phyloP scores from a whole-genome alignment of 2,329 filamentous ascomycete genomes.

The Neurospora crassa region DNA sequence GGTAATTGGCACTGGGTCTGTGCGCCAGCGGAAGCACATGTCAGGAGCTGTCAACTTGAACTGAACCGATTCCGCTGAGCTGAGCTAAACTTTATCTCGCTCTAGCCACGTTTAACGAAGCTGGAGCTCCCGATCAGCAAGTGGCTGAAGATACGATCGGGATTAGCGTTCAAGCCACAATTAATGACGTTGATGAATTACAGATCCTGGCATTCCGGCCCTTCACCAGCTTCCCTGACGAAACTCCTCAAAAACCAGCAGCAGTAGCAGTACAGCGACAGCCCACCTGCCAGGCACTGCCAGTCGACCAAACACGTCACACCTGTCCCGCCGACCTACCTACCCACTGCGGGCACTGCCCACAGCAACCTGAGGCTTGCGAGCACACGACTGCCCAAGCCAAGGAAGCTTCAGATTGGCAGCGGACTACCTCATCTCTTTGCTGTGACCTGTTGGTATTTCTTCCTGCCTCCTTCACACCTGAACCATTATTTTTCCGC shows the following conservation, averaged over 20 bases:
- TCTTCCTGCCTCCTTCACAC: constrained; percentile 3
- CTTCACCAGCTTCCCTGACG: neutral
- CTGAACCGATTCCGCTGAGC: too few species aligned
- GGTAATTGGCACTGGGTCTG: neutral
- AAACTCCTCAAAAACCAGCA: neutral
- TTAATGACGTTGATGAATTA: constrained; percentile 19
- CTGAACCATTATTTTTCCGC: neutral
- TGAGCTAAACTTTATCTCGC: neutral
- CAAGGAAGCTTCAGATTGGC: constrained; percentile 1
- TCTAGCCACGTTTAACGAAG: neutral
- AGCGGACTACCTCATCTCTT: neutral
- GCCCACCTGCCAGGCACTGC: constrained; percentile 7
- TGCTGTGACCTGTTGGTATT: neutral
- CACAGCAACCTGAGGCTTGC: neutral
- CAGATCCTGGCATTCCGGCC: constrained; percentile 3
- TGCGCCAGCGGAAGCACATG: neutral
- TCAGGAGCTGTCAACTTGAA: neutral
- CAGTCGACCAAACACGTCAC: constrained; percentile 18
- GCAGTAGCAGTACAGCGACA: constrained; percentile 1
- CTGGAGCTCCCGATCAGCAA: neutral
- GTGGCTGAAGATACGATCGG: neutral
- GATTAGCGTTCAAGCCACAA: constrained; percentile 4
- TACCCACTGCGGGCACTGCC: neutral
- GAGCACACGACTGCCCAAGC: neutral
- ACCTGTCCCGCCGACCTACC: constrained; percentile 4